A percentile compares a stretch with the other conserved stretches of the same genome.
These are phyloP conservation scores for Microdochium trichocladiopsis DNA, from an alignment of 2,329 filamentous ascomycete species.

Conservation along the genomic window DNA sequence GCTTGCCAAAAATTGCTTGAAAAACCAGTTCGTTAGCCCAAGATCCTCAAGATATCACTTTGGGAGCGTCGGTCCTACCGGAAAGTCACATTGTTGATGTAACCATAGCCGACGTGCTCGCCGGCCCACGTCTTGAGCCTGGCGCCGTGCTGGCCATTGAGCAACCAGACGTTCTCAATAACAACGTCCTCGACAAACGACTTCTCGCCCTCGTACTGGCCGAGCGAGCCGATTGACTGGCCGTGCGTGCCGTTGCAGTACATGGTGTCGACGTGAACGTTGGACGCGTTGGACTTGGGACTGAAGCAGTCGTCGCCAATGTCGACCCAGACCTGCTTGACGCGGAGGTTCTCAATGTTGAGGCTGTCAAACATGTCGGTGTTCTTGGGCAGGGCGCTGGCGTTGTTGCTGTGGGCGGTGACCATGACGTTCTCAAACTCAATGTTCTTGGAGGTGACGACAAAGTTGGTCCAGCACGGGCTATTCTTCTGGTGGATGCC, in stretches of 20 bases:
- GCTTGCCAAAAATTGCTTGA: conserved; percentile 48
- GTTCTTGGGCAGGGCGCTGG: conserved; percentile 44
- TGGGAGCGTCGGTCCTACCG: conserved; percentile 2
- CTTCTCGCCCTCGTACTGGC: conserved; percentile 46
- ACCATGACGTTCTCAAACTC: conserved; percentile 46
- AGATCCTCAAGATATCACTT: neutral
- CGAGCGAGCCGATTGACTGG: conserved; percentile 50
- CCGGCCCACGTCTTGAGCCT: conserved; percentile 58
- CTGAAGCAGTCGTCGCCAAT: conserved; percentile 56
- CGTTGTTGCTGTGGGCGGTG: conserved; percentile 41
- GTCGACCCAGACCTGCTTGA: conserved; percentile 42
- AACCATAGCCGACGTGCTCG: conserved; percentile 48
- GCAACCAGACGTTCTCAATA: conserved; percentile 51
- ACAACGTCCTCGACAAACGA: conserved; percentile 50
- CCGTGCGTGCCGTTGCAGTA: conserved; percentile 55
- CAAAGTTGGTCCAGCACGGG: conserved; percentile 58
- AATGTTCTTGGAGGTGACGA: conserved; percentile 48
- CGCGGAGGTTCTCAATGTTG: conserved; percentile 45
- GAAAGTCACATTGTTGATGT: conserved; percentile 56
- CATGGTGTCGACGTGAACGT: conserved; percentile 51
- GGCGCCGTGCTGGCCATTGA: conserved; percentile 44
- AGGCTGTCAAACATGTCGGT: conserved; percentile 53
- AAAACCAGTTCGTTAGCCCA: neutral
- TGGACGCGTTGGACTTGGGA: conserved; percentile 51
- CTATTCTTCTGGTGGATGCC: conserved; percentile 54